Conservation (phyloP, 2,329 filamentous ascomycete species). For the Aureobasidium musti region DNA sequence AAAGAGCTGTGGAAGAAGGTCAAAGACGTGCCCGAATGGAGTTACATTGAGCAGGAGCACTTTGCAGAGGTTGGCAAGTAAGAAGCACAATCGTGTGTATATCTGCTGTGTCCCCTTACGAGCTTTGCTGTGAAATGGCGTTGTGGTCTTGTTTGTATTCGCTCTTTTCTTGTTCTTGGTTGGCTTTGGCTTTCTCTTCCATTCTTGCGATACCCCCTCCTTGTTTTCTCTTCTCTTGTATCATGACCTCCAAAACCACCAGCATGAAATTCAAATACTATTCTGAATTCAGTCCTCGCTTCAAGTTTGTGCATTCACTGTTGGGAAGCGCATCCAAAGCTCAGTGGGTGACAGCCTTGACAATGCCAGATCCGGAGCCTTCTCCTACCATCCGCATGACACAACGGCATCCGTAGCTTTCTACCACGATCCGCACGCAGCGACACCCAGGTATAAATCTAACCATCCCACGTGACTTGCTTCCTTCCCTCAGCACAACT, state of each 20-base stretch:
- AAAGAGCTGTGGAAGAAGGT: conserved; percentile 96
- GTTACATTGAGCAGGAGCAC: conserved; percentile 43
- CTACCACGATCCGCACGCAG: neutral
- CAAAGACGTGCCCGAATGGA: conserved; percentile 88
- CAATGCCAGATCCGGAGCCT: neutral
- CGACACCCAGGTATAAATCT: neutral
- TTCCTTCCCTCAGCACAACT: neutral
- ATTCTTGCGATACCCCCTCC: conserved; percentile 14
- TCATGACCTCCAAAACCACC: neutral
- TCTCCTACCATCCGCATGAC: neutral
- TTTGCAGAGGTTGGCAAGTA: conserved; percentile 34
- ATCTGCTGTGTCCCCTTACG: neutral
- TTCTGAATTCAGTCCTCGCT: neutral
- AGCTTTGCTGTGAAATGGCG: neutral
- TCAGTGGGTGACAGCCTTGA: neutral
- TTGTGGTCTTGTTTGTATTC: neutral
- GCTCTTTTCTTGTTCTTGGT: neutral
- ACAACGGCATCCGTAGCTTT: neutral
- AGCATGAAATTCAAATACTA: neutral
- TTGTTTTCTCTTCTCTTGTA: conserved; percentile 3
- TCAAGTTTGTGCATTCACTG: no score
- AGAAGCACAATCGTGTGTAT: neutral
- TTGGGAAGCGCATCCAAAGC: no score
- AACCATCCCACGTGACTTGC: neutral
- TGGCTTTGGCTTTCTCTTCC: neutral